These are phyloP conservation scores for Erythrophleum fordii DNA, from an alignment of 306 rosid genomes.

Conservation along the genomic window DNA sequence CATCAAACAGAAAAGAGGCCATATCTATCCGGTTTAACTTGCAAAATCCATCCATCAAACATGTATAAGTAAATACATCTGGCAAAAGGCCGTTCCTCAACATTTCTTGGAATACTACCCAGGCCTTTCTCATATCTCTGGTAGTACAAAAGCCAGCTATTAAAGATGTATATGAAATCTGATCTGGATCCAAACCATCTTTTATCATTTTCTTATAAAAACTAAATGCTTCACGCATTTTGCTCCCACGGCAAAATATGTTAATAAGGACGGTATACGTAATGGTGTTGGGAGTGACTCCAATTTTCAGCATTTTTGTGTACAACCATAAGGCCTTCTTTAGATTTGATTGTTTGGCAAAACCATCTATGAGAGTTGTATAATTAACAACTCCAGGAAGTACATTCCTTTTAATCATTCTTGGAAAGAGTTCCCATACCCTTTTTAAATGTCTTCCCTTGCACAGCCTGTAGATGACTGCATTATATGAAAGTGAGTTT, in stretches of 20 bases:
- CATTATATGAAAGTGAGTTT: slow-evolving; percentile 58
- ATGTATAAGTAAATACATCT: slow-evolving; percentile 58
- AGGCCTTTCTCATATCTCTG: slow-evolving; percentile 51
- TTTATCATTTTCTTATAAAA: slow-evolving; percentile 51
- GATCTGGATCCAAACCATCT: slow-evolving; percentile 54
- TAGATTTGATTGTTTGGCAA: slow-evolving; percentile 52
- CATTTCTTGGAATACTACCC: slow-evolving; percentile 57
- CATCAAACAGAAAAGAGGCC: slow-evolving; percentile 50
- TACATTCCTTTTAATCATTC: slow-evolving; percentile 67
- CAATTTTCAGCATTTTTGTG: slow-evolving; percentile 54
- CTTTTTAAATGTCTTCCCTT: slow-evolving; percentile 49
- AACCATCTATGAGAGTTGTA: slow-evolving; percentile 59
- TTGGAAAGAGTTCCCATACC: slow-evolving; percentile 63
- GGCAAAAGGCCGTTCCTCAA: slow-evolving; percentile 48
- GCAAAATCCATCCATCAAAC: slow-evolving; percentile 64
- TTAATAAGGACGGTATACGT: slow-evolving; percentile 58
- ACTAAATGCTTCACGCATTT: slow-evolving; percentile 46
- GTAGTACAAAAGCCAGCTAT: slow-evolving; percentile 57
- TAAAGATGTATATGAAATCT: slow-evolving; percentile 57
- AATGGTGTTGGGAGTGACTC: slow-evolving; percentile 47
- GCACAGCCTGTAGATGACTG: slow-evolving; percentile 55
- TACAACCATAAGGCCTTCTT: slow-evolving; percentile 51
- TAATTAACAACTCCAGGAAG: slow-evolving; percentile 59
- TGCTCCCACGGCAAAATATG: slow-evolving; percentile 38
- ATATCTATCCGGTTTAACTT: slow-evolving; percentile 55